A percentile compares a stretch with the other conserved stretches of the same genome.
Conservation (phyloP, 2,329 filamentous ascomycete species). For the Cladosporium sp. region DNA sequence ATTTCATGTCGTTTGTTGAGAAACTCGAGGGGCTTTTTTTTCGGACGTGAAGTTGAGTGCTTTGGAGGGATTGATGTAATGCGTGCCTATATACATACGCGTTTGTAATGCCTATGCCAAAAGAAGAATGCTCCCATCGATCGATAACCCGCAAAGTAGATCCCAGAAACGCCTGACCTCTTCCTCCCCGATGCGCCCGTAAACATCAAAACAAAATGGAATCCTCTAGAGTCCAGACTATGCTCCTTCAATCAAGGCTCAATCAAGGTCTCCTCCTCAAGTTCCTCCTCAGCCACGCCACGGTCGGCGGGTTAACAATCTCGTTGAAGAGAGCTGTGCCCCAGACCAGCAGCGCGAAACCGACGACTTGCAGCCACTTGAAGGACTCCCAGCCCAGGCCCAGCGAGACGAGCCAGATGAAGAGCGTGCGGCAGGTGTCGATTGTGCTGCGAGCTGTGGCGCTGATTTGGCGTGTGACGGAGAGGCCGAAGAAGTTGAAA, state of each 20-base stretch:
- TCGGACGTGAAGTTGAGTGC: too few species aligned
- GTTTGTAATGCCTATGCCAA: too few species aligned
- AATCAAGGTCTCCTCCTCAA: constrained; percentile 8
- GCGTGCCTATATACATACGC: background rate
- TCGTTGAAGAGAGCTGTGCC: constrained; percentile 97
- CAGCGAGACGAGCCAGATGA: constrained; percentile 96
- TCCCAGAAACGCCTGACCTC: background rate
- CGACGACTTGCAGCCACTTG: constrained; percentile 92
- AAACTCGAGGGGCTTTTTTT: too few species aligned
- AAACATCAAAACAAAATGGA: background rate
- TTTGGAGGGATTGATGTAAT: too few species aligned
- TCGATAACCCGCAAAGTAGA: background rate
- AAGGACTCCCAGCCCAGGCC: constrained; percentile 95
- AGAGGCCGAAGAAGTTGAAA: constrained; percentile 98
- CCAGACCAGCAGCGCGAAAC: constrained; percentile 88
- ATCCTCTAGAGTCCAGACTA: too few species aligned
- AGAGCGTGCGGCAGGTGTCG: constrained; percentile 93
- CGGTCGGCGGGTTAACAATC: constrained; percentile 73
- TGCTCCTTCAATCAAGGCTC: too few species aligned
- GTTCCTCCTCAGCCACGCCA: constrained; percentile 29
- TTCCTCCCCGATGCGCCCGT: background rate
- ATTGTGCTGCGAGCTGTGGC: constrained; percentile 94
- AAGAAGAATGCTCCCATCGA: background rate
- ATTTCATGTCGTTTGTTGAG: too few species aligned
- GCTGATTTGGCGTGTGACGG: constrained; percentile 83